Evolutionary conservation across 345 rosid species (phyloP), one percentile per base, ranked within the genome.

Genomic region (Erodium maritimum): DNA sequence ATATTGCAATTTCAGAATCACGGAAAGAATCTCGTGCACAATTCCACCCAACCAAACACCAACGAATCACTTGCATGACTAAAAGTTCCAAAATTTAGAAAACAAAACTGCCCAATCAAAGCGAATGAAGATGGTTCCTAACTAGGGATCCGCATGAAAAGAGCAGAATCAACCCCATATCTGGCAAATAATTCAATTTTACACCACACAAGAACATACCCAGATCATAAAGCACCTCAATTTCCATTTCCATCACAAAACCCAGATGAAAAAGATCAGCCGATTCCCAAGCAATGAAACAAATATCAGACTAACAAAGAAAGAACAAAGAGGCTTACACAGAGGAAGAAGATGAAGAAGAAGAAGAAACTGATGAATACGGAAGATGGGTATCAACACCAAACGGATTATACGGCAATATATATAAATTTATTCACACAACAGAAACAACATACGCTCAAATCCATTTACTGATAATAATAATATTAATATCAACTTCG

Each of bases 181-280:
- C 19, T 25, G 52, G 51, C 51, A 73, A 65, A 59, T 25, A 58
- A 18, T 69, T 52, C 20, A 61, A 58, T 65, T 68, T 48, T 54
- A 69, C 61, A 58, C 56, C 37, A 60, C 56, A 70, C 59, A 13
- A 5, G 37, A 54, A 45, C 57, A 72, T 45, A 64, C 71, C 69
- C 74, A 75, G 72, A 74, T 77, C 69, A 73, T 14, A 56, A 74
- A 72, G 63, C 34, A 52, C 63, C 25, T 23, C 37, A 78, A 58
- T 55, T 56, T 10, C 22, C 62, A 62, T 23, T 21, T 64, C 63
- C 75, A 67, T 72, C 64, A 61, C 63, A 52, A n/a, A 24, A 45
- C 37, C 5, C 21, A 10, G 50, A 4, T 65, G 17, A 29, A 52
- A 37, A 58, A 60, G 25, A 55, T 42, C 70, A 66, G 57, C 67